Conservation (phyloP, 2,329 filamentous ascomycete genomes). For the Xylariales sp. region DNA sequence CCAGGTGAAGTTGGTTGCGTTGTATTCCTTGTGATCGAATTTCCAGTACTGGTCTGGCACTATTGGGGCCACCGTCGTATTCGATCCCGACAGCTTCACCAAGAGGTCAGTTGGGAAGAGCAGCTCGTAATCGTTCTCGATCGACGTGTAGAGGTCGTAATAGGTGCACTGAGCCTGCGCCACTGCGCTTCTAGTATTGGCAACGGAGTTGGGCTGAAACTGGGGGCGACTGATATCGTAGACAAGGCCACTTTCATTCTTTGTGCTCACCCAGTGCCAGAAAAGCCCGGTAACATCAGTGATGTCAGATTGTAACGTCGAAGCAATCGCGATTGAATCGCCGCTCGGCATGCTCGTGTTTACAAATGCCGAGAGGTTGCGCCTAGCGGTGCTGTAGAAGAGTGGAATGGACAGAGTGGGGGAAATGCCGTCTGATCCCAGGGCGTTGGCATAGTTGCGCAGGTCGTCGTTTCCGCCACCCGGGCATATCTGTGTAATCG, state of each 20-base stretch:
- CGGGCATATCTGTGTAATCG: not conserved
- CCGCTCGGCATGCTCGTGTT: not conserved
- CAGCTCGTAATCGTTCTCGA: not conserved
- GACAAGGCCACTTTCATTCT: not conserved
- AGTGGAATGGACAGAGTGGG: not conserved
- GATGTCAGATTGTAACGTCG: not conserved
- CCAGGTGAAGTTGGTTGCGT: constrained; percentile 2
- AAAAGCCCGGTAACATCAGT: not conserved
- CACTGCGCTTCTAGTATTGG: not conserved
- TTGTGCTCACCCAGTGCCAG: constrained; percentile 1
- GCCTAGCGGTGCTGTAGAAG: not conserved
- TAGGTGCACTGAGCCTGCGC: not conserved
- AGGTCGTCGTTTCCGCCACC: not conserved
- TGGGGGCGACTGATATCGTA: not conserved
- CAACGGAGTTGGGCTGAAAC: not conserved
- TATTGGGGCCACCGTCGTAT: not conserved
- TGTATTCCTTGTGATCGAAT: not conserved
- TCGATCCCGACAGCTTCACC: not conserved
- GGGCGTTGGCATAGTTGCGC: not conserved
- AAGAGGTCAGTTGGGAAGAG: not conserved
- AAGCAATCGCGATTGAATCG: not conserved
- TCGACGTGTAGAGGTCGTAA: not conserved
- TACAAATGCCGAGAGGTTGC: not conserved
- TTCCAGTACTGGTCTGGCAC: not conserved
- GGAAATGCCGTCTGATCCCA: not conserved